phyloP scores from a whole-genome alignment of 73 alveolate species.

The Blepharisma stoltei region DNA sequence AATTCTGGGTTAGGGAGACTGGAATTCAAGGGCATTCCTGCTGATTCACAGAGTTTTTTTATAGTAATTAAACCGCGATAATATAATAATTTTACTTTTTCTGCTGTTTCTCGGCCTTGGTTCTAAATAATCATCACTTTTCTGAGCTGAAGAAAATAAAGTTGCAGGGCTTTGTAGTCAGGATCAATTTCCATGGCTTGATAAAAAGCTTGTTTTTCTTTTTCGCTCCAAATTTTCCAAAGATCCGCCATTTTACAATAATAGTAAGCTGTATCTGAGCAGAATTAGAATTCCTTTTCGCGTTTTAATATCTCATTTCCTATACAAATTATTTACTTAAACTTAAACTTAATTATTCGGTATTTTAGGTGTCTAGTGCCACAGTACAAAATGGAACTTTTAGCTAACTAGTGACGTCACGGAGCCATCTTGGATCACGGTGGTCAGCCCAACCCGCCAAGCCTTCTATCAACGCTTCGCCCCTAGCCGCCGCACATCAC shows the following conservation, averaged over 20 bases:
- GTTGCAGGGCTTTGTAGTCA: slow-evolving; percentile 16
- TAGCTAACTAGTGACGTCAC: too few relatives aligned
- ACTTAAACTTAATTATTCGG: too few relatives aligned
- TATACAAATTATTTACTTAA: too few relatives aligned
- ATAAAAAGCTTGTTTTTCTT: slow-evolving; percentile 24
- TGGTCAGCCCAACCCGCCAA: too few relatives aligned
- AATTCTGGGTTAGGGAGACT: neutral
- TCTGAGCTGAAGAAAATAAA: neutral
- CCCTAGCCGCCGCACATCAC: too few relatives aligned
- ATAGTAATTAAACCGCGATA: slow-evolving; percentile 3
- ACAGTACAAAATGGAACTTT: too few relatives aligned
- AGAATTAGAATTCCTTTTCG: too few relatives aligned
- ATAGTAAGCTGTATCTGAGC: too few relatives aligned
- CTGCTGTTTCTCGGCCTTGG: slow-evolving; percentile 17
- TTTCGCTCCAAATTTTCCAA: slow-evolving; percentile 30
- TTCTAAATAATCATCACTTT: neutral
- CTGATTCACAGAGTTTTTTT: slow-evolving; percentile 17
- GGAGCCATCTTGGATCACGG: too few relatives aligned
- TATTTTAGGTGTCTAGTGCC: too few relatives aligned
- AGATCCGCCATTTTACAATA: slow-evolving; percentile 5
- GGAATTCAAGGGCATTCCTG: neutral
- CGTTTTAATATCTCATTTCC: too few relatives aligned
- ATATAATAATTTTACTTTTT: neutral
- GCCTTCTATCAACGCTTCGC: too few relatives aligned
- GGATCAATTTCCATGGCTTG: neutral